Evolutionary conservation across 257 asterid genomes (phyloP).

Genomic region (Dorcoceras hygrometricum): DNA sequence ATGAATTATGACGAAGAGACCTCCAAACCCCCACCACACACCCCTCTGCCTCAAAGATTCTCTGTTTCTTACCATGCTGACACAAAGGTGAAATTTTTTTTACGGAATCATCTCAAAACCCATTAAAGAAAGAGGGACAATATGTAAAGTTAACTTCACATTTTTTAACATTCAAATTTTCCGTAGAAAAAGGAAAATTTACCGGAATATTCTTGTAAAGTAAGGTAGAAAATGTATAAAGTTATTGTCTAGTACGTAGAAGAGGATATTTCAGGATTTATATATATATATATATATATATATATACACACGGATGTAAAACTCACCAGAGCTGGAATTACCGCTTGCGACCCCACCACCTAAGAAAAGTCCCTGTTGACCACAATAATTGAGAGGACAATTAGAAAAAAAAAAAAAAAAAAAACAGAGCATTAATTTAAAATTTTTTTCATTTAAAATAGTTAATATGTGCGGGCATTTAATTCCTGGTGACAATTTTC

Average conservation of each 20-base stretch:
- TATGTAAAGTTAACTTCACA: not conserved
- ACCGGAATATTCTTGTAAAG: not conserved
- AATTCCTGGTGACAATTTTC: not conserved
- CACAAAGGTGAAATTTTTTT: too few relatives aligned
- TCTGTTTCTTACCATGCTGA: not conserved
- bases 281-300: too few relatives aligned
- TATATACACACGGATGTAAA: not conserved
- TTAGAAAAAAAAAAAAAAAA: too few relatives aligned
- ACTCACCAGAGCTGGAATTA: slow-evolving; percentile 76
- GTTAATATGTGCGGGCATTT: not conserved
- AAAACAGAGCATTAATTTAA: slow-evolving; percentile 12
- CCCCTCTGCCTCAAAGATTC: not conserved
- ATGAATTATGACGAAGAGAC: too few relatives aligned
- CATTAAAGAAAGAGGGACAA: not conserved
- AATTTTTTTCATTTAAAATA: slow-evolving; percentile 9
- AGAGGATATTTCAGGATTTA: too few relatives aligned
- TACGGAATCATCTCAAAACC: not conserved
- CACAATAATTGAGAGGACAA: slow-evolving; percentile 20
- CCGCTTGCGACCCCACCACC: slow-evolving; percentile 70
- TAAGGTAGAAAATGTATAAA: too few relatives aligned
- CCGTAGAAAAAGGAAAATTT: not conserved
- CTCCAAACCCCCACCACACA: not conserved
- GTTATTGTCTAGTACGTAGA: not conserved
- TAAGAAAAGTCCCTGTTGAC: slow-evolving; percentile 68
- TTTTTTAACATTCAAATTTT: not conserved